Evolutionary conservation across 345 rosid genomes (phyloP).

Genomic region (Lumnitzera littorea): DNA sequence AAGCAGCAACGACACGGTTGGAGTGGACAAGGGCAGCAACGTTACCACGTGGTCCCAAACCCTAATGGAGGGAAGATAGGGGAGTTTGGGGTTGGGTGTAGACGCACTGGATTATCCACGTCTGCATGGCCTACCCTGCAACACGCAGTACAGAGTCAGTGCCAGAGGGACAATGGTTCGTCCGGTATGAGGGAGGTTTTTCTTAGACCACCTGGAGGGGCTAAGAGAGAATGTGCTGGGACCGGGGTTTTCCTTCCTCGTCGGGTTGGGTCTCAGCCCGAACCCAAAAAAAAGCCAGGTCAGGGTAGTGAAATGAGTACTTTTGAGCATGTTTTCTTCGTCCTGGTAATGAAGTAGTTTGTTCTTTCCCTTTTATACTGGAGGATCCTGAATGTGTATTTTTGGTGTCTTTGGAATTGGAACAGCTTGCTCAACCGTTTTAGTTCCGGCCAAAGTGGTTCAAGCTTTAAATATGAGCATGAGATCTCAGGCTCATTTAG

Average conservation of each 20-base stretch:
- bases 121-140: slow-evolving; percentile 59
- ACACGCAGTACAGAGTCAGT: slow-evolving; percentile 16
- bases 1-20: slow-evolving; percentile 15
- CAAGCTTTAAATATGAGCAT: slow-evolving; percentile 62
- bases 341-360: no score
- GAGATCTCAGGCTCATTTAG: slow-evolving; percentile 23
- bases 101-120: slow-evolving; percentile 30
- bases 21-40: slow-evolving; percentile 21
- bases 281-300: slow-evolving; percentile 59
- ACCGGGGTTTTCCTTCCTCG: slow-evolving; percentile 95
- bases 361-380: background rate
- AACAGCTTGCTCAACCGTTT: slow-evolving; percentile 38
- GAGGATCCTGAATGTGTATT: background rate
- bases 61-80: slow-evolving; percentile 2
- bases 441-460: slow-evolving; percentile 80
- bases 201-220: slow-evolving; percentile 30
- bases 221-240: slow-evolving; percentile 54
- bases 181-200: slow-evolving; percentile 49
- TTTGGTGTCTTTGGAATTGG: background rate
- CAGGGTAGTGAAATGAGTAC: background rate
- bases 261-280: slow-evolving; percentile 22
- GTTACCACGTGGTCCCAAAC: slow-evolving; percentile 17
- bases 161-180: slow-evolving; percentile 24
- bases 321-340: no score
- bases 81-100: slow-evolving; percentile 1